Evolutionary conservation across 306 rosid species (phyloP), one percentile per base, ranked within the genome.

Genomic region (Lathyrus sativus): DNA sequence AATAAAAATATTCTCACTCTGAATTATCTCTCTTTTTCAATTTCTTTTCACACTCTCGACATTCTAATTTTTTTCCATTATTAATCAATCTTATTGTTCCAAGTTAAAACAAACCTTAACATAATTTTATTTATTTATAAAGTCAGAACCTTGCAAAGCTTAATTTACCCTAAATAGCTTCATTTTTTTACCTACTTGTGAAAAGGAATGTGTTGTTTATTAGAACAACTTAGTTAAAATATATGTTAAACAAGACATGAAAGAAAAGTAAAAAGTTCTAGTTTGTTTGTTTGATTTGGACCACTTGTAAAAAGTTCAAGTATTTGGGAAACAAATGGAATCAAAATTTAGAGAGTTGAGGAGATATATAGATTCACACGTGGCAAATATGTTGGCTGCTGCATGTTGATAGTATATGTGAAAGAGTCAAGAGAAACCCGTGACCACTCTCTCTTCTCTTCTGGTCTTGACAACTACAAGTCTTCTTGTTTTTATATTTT

Each of bases 371-470:
- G 22, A 12, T 26, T 26, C 13, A 33, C 17, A 48, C 38, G 74
- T 69, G 56, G 29, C 38, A 53, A 35, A 31, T 80, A 71, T 75
- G 68, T 71, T 60, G 75, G 50, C 62, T 54, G 72, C 68, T 60
- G n/a, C 35, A 44, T 38, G 49, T 53, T 67, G 41, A 39, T 67
- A 26, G 45, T 48, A 39, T 43, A 43, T 38, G 29, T 50, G 43
- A 75, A 68, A 68, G 82, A 83, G 71, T 88, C 96, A 86, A 88
- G 86, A 62, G 85, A 84, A 87, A 84, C 95, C 95, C 97, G 97
- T 89, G 96, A 91, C 79, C 73, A 33, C 74, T 78, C 61, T 3
- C 39, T 56, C 55, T 55, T 41, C 74, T 62, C 74, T 39, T 35
- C 18, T 65, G 60, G 26, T 55, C 71, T 72, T 71, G 81, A 91